Evolutionary conservation across 2,329 filamentous ascomycete species (phyloP).

Genomic region (Colletotrichum sp.): DNA sequence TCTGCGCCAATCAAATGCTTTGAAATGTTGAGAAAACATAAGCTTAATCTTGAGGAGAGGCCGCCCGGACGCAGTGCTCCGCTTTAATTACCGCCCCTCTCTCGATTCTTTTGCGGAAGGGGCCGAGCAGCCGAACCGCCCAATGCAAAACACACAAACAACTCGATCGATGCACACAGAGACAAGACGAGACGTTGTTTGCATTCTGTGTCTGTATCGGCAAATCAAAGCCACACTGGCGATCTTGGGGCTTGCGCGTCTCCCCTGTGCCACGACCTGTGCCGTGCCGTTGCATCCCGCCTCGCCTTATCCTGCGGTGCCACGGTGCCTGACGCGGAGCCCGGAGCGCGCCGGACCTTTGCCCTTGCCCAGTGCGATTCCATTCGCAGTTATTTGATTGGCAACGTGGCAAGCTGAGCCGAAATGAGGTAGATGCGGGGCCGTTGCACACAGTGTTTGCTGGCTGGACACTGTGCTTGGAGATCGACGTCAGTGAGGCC

Average conservation of each 20-base stretch:
- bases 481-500: conserved; percentile 17
- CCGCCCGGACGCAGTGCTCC: background rate
- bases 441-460: background rate
- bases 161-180: background rate
- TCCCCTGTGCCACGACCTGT: background rate
- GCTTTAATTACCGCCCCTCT: background rate
- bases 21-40: background rate
- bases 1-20: background rate
- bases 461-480: background rate
- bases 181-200: background rate
- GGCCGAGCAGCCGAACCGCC: background rate
- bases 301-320: background rate
- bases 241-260: background rate
- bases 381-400: background rate
- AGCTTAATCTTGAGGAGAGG: conserved; percentile 15
- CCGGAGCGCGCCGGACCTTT: background rate
- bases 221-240: background rate
- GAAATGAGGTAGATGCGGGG: background rate
- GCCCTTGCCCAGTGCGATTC: background rate
- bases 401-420: background rate
- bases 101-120: background rate
- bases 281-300: background rate
- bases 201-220: background rate
- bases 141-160: background rate
- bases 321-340: background rate